Evolutionary conservation across 164 flowering plant genomes (phyloP), one percentile per base, ranked within the genome.

Genomic region (Sextonia rubra): DNA sequence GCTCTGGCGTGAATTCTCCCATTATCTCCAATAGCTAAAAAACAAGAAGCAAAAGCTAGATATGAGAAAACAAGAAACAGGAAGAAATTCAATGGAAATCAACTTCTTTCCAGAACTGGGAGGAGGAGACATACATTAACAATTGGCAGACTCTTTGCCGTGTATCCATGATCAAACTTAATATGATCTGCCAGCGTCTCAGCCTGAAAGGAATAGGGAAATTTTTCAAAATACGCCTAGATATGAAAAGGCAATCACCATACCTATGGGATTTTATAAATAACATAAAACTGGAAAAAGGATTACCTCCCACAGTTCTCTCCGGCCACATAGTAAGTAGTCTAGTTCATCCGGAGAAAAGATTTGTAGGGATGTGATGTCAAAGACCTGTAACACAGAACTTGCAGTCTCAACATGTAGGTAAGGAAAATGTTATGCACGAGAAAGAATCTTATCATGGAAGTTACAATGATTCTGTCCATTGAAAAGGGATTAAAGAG

Each of bases 111-210:
- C 44, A 64, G 30, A 27, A 25, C n/a, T 64, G 67, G n/a, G 17
- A 27, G 32, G 20, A 25, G 65, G 29, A 27, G 14, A 17, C 76
- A 66, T 89, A 96, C 99, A 75, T 91, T 86, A 32, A 91, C 65
- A 68, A 92, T 83, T 24, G 97, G 92, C 75, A 96, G 97, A 77
- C 99, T 96, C 81, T 87, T 96, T 47, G 99, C 89, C 24, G 95
- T 96, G 81, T 92, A 96, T 37, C 99, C 99, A 80, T 96, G 99
- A 79, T 96, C 98, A 69, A 96, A 96, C 73, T 93, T 96, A 62
- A 96, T 92, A 84, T 93, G 97, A 83, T 93, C 98, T 32, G 82
- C 94, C 69, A 96, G 88, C 2, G 90, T 85, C 58, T 89, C 99
- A 44, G 96, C 85, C 99, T 96, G 93, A 83, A 84, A 30, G 47